These are phyloP conservation scores for Coemansia interrupta DNA, from an alignment of 192 early-diverging fungal species.

Conservation along the genomic window DNA sequence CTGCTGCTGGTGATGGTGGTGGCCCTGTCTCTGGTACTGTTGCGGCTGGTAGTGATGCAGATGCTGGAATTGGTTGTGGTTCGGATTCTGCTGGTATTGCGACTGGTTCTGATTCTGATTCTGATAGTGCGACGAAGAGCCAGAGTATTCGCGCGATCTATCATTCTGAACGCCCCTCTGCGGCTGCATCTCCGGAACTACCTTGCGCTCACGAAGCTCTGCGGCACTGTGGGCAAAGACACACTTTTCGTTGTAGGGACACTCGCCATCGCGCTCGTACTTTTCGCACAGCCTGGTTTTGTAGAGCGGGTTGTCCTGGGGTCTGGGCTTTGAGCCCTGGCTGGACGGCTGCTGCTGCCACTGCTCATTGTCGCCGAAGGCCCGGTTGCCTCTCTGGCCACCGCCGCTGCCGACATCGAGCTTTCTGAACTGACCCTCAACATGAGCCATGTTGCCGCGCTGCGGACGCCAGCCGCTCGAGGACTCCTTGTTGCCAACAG, in stretches of 20 bases:
- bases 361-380: slow-evolving; percentile 17
- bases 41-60: slow-evolving; percentile 6
- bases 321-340: slow-evolving; percentile 32
- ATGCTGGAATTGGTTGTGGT: neutral
- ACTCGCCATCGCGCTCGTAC: slow-evolving; percentile 80
- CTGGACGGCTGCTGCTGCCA: slow-evolving; percentile 16
- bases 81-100: slow-evolving; percentile 16
- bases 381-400: slow-evolving; percentile 14
- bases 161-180: slow-evolving; percentile 17
- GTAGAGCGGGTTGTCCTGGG: slow-evolving; percentile 72
- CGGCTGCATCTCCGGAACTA: slow-evolving; percentile 11
- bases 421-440: slow-evolving; percentile 25
- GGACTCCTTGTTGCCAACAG: slow-evolving; percentile 20
- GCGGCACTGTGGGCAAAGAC: slow-evolving; percentile 78
- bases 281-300: slow-evolving; percentile 85
- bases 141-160: slow-evolving; percentile 16
- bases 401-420: slow-evolving; percentile 20
- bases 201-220: slow-evolving; percentile 57
- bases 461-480: slow-evolving; percentile 21
- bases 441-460: slow-evolving; percentile 17
- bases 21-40: slow-evolving; percentile 3
- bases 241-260: slow-evolving; percentile 89
- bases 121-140: slow-evolving; percentile 9
- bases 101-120: slow-evolving; percentile 6
- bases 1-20: slow-evolving; percentile 1